Evolutionary conservation across 441 rosid genomes (phyloP).

Genomic region (Pelargonium hybrid): DNA sequence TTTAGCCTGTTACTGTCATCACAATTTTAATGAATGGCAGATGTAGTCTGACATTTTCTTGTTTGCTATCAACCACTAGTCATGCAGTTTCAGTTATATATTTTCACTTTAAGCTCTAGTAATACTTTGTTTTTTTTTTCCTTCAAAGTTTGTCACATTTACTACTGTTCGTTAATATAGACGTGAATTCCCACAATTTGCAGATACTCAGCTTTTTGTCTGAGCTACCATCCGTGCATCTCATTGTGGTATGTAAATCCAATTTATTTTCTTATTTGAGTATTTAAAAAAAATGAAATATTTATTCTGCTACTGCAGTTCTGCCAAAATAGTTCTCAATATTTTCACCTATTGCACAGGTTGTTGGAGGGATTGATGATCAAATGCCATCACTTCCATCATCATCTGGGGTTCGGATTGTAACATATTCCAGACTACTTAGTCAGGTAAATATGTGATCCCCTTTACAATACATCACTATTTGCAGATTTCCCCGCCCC

Average conservation of each 20-base stretch:
- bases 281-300: conserved; percentile 3
- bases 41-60: background rate
- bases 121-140: background rate
- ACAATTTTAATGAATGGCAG: background rate
- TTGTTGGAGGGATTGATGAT: conserved; percentile 87
- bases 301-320: conserved; percentile 9
- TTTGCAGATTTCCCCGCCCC: background rate
- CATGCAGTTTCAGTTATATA: background rate
- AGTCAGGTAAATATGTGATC: conserved; percentile 49
- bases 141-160: background rate
- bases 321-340: conserved; percentile 8
- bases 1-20: background rate
- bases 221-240: conserved; percentile 71
- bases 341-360: conserved; percentile 39
- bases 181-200: conserved; percentile 27
- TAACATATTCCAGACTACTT: conserved; percentile 65
- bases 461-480: too few species aligned
- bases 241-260: conserved; percentile 69
- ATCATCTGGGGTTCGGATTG: conserved; percentile 54
- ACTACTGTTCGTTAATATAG: background rate
- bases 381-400: conserved; percentile 76
- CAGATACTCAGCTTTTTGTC: conserved; percentile 76
- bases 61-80: background rate
- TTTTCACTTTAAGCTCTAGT: background rate
- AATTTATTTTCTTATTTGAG: conserved; percentile 16